These are phyloP conservation scores for Hyaloscypha bicolor DNA, from an alignment of 495 filamentous ascomycete species.

Conservation along the genomic window DNA sequence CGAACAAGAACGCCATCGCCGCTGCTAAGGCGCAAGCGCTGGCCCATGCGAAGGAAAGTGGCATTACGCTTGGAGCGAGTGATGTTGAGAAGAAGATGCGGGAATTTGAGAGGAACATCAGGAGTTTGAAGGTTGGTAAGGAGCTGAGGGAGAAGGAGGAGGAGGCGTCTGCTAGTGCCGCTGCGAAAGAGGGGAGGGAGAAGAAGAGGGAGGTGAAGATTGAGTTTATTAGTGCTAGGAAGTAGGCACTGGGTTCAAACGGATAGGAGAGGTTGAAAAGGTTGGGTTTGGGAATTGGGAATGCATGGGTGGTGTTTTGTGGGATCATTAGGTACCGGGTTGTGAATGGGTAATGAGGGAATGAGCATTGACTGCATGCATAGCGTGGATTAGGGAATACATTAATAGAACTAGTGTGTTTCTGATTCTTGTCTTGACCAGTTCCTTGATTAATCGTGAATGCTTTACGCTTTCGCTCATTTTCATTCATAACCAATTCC, in stretches of 20 bases:
- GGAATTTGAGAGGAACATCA: slow-evolving; percentile 24
- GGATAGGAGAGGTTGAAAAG: not conserved
- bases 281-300: not conserved
- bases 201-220: not conserved
- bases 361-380: not conserved
- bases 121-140: slow-evolving; percentile 15
- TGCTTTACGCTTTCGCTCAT: not conserved
- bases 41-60: not conserved
- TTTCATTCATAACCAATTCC: not conserved
- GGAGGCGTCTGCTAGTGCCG: not conserved
- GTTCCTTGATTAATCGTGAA: not conserved
- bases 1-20: not conserved
- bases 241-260: not conserved
- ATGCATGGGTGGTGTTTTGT: not conserved
- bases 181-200: not conserved
- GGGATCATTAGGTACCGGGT: not conserved
- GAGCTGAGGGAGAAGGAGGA: not conserved
- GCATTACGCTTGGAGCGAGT: not conserved
- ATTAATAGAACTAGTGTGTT: no score
- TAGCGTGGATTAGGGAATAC: not conserved
- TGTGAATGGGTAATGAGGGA: not conserved
- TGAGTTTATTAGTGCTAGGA: not conserved
- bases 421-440: no score
- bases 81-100: slow-evolving; percentile 19
- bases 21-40: not conserved